phyloP scores from a whole-genome alignment of 345 rosid genomes.

The Aquilaria yunnanensis region DNA sequence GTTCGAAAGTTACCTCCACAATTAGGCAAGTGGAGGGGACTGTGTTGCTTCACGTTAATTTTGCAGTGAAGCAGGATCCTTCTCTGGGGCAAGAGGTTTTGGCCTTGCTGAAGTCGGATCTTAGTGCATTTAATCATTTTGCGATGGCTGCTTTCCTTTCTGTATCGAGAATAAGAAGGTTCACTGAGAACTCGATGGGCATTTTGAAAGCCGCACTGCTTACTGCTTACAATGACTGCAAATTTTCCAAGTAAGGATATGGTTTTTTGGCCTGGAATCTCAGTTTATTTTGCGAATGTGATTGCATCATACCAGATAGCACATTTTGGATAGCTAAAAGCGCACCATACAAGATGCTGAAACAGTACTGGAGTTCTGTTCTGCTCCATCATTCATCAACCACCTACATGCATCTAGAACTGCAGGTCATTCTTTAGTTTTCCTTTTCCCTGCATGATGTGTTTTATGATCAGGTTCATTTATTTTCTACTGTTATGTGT shows the following conservation, averaged over 20 bases:
- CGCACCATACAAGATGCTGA: not conserved
- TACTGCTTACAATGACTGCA: conserved; percentile 51
- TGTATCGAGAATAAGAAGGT: conserved; percentile 66
- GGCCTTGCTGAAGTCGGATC: conserved; percentile 50
- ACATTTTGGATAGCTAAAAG: no score
- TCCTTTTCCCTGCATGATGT: no score
- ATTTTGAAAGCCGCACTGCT: conserved; percentile 47
- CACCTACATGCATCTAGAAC: no score
- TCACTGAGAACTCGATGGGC: conserved; percentile 48
- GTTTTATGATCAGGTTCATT: no score
- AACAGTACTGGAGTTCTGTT: not conserved
- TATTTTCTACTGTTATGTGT: no score
- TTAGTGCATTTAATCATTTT: conserved; percentile 61
- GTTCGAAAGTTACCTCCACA: conserved; percentile 38
- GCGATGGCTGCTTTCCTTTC: conserved; percentile 59
- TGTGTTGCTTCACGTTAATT: conserved; percentile 77
- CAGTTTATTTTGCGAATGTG: not conserved
- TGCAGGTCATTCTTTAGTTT: no score
- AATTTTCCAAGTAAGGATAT: conserved; percentile 45
- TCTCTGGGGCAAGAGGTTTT: conserved; percentile 69
- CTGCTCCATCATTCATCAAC: no score
- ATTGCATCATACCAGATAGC: not conserved
- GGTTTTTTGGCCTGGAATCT: not conserved
- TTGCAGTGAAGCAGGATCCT: conserved; percentile 90
- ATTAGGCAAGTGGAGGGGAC: conserved; percentile 81